phyloP scores from a whole-genome alignment of 176 grass and related monocot species.

The Zea luxurians region DNA sequence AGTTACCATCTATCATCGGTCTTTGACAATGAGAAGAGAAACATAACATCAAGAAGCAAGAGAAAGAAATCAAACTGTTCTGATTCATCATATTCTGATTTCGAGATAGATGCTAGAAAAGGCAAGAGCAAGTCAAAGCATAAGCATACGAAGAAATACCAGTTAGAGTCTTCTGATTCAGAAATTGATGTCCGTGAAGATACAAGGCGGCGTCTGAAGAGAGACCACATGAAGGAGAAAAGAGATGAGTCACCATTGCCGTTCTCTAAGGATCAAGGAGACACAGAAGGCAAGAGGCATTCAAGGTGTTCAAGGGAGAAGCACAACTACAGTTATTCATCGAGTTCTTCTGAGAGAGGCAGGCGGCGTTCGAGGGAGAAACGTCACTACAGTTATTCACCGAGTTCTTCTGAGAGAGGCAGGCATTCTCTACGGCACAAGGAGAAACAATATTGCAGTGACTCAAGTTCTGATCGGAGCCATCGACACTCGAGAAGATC shows the following conservation, averaged over 20 bases:
- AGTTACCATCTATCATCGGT: slow-evolving; percentile 32
- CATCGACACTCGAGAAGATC: slow-evolving; percentile 35
- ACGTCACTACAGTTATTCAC: slow-evolving; percentile 9
- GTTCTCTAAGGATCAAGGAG: slow-evolving; percentile 25
- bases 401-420: slow-evolving; percentile 26
- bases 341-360: slow-evolving; percentile 27
- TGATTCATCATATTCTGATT: slow-evolving; percentile 46
- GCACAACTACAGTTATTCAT: slow-evolving; percentile 16
- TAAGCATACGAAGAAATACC: slow-evolving; percentile 46
- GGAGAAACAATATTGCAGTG: slow-evolving; percentile 13
- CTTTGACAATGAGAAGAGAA: slow-evolving; percentile 46
- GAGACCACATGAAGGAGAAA: slow-evolving; percentile 44
- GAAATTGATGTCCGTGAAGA: slow-evolving; percentile 36
- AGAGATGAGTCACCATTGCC: slow-evolving; percentile 9
- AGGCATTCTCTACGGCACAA: slow-evolving; percentile 4
- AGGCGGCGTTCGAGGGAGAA: slow-evolving; percentile 24
- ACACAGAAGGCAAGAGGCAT: slow-evolving; percentile 37
- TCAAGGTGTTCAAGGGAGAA: slow-evolving; percentile 34
- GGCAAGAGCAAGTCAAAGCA: slow-evolving; percentile 42
- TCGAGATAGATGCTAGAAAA: slow-evolving; percentile 45
- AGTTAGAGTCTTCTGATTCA: slow-evolving; percentile 45
- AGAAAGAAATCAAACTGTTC: slow-evolving; percentile 52
- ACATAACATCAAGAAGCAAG: slow-evolving; percentile 52
- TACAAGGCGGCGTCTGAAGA: slow-evolving; percentile 35
- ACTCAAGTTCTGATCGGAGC: slow-evolving; percentile 32